A percentile compares a stretch with the other conserved stretches of the same genome.
These are phyloP conservation scores for Umbelopsis ramanniana DNA, from an alignment of 192 early-diverging fungal species.

Conservation along the genomic window DNA sequence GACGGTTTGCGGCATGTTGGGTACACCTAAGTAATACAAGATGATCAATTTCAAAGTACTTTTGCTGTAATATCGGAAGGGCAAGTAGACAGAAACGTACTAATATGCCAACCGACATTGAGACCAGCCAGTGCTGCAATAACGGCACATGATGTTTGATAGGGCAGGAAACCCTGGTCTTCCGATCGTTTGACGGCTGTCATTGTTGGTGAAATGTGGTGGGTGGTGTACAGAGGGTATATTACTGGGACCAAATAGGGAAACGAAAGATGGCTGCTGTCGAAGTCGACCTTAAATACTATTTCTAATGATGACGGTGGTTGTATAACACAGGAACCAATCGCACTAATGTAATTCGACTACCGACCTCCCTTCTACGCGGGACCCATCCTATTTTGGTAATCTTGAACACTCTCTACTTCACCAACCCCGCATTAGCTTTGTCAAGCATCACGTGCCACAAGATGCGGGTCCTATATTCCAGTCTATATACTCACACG, in stretches of 20 bases:
- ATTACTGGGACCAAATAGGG: slow-evolving; percentile 22
- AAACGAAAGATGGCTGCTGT: neutral
- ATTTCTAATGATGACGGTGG: slow-evolving; percentile 1
- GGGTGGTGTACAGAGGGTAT: slow-evolving; percentile 16
- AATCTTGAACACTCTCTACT: neutral
- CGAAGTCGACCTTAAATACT: slow-evolving; percentile 1
- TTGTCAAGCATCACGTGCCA: slow-evolving; percentile 8
- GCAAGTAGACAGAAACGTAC: neutral
- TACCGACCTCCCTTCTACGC: neutral
- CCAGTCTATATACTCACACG: slow-evolving; percentile 8
- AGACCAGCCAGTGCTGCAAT: slow-evolving; percentile 23
- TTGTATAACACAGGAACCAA: neutral
- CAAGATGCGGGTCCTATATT: neutral
- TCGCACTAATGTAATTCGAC: neutral
- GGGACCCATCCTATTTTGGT: neutral
- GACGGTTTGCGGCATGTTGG: slow-evolving; percentile 13
- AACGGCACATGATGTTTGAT: slow-evolving; percentile 15
- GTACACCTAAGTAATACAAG: slow-evolving; percentile 17
- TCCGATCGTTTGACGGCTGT: slow-evolving; percentile 19
- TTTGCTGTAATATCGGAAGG: neutral
- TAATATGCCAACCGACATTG: slow-evolving; percentile 24
- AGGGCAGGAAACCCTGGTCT: slow-evolving; percentile 11
- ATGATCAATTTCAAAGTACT: neutral
- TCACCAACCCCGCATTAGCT: neutral
- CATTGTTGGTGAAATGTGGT: neutral